These are phyloP conservation scores for Moringa oleifera DNA, from an alignment of 345 rosid genomes.

Conservation along the genomic window DNA sequence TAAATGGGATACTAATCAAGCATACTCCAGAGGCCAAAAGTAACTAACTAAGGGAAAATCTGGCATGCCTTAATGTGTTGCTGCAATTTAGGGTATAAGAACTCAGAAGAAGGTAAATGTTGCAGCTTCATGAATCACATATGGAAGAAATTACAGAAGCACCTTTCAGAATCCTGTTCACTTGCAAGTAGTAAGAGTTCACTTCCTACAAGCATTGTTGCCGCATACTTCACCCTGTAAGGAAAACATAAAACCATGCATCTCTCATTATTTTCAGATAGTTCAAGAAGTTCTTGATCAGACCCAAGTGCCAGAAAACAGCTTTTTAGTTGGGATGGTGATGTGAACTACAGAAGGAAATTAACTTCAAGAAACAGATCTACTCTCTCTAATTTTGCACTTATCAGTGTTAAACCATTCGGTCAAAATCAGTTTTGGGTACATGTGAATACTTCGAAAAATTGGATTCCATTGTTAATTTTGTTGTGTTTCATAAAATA, in stretches of 20 bases:
- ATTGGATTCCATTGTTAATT: no score
- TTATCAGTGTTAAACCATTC: not conserved
- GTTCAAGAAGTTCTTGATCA: not conserved
- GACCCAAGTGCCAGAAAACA: not conserved
- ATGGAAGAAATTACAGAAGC: not conserved
- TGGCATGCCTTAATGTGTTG: no score
- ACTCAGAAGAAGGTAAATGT: not conserved
- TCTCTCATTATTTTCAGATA: not conserved
- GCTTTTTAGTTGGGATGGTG: not conserved
- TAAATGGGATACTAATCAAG: not conserved
- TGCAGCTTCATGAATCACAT: not conserved
- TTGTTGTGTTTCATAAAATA: no score
- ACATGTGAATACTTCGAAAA: no score
- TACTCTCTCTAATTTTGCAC: not conserved
- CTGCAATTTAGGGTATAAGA: not conserved
- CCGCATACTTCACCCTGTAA: slow-evolving; percentile 56
- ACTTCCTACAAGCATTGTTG: slow-evolving; percentile 45
- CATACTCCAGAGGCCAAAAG: not conserved
- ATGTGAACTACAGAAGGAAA: not conserved
- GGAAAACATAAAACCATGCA: not conserved
- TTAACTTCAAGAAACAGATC: not conserved
- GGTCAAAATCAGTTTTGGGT: no score
- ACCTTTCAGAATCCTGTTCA: not conserved
- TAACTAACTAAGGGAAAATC: not conserved
- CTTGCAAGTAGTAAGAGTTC: slow-evolving; percentile 11